These are phyloP conservation scores for Chlorella sp. DNA, from an alignment of 139 green algal genomes.

Conservation along the genomic window DNA sequence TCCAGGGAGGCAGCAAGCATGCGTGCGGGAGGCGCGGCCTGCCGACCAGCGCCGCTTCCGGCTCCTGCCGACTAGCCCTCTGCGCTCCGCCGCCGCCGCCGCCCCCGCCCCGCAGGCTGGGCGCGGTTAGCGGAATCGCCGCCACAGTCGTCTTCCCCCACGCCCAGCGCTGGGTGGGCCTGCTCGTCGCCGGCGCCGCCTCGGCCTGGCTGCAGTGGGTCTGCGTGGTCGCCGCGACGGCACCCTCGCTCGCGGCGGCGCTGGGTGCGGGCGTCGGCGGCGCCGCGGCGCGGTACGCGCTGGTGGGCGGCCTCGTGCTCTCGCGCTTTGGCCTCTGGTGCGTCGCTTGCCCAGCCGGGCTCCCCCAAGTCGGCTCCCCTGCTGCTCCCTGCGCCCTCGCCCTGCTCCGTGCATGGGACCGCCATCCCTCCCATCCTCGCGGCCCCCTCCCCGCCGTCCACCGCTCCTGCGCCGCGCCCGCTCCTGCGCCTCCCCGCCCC, in stretches of 20 bases:
- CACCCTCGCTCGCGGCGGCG: constrained; percentile 17
- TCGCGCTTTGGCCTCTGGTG: constrained; percentile 80
- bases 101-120: constrained; percentile 31
- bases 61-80: too few species aligned
- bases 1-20: too few species aligned
- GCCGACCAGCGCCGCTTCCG: too few species aligned
- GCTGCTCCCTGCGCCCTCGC: too few species aligned
- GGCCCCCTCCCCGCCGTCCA: too few species aligned
- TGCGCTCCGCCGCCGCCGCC: neutral
- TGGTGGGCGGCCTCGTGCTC: constrained; percentile 68
- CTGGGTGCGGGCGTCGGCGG: constrained; percentile 4
- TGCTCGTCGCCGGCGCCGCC: constrained; percentile 27
- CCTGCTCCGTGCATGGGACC: too few species aligned
- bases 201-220: constrained; percentile 63
- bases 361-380: too few species aligned
- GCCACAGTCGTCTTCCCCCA: constrained; percentile 68
- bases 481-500: too few species aligned
- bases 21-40: too few species aligned
- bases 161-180: constrained; percentile 32
- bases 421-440: too few species aligned
- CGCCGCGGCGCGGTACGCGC: constrained; percentile 8
- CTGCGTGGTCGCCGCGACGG: constrained; percentile 30
- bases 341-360: too few species aligned
- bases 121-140: constrained; percentile 65
- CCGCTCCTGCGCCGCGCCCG: too few species aligned